Percentiles rank a stretch among this genome's conserved stretches.
Conservation (phyloP, 2,329 filamentous ascomycete genomes). For the Xylaria multiplex region DNA sequence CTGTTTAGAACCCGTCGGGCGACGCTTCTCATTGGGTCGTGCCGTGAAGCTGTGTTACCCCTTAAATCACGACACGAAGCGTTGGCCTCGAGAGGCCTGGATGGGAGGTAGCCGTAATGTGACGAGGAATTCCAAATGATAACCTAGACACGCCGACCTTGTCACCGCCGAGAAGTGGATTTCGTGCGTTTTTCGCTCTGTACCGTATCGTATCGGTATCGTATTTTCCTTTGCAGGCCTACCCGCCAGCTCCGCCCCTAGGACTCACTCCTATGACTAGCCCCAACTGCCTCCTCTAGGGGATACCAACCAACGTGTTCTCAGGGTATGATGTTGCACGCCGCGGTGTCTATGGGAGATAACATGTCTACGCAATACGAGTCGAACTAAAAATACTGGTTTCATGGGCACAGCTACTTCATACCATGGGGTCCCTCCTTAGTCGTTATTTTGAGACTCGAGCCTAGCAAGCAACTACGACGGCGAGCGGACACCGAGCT, state of each 20-base stretch:
- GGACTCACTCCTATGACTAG: too few species aligned
- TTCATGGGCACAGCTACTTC: background rate
- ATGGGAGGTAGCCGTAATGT: conserved; percentile 4
- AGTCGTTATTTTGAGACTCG: background rate
- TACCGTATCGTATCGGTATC: background rate
- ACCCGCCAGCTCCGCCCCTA: background rate
- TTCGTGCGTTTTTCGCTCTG: background rate
- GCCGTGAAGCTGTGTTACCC: conserved; percentile 14
- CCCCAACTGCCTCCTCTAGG: background rate
- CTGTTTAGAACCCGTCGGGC: conserved; percentile 5
- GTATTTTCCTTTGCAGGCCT: background rate
- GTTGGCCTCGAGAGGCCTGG: background rate
- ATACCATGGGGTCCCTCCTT: background rate
- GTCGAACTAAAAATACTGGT: background rate
- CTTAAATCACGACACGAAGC: background rate
- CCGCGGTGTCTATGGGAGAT: background rate
- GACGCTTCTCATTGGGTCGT: conserved; percentile 19
- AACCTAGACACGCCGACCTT: background rate
- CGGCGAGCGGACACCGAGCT: background rate
- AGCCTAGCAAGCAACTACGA: background rate
- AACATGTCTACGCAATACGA: background rate
- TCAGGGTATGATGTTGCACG: background rate
- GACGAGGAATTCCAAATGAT: background rate
- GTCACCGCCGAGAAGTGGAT: background rate
- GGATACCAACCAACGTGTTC: background rate